A percentile compares a stretch with the other conserved stretches of the same genome.
Evolutionary conservation across 208 protist species (phyloP).

Genomic region (Trypanosoma conorhini): DNA sequence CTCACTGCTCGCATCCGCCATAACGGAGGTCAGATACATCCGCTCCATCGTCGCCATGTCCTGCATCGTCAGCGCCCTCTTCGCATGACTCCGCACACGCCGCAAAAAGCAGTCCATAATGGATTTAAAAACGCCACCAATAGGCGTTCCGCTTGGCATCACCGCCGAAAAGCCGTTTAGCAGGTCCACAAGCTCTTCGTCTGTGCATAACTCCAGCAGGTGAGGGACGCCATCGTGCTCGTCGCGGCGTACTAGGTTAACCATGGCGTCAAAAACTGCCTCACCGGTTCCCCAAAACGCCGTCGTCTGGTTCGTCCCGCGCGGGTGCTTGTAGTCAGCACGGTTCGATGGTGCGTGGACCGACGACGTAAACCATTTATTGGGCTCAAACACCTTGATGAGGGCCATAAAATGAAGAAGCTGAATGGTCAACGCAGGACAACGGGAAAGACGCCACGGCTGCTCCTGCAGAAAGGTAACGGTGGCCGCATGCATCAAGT

Average conservation of each 20-base stretch:
- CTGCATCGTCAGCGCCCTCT: slow-evolving; percentile 9
- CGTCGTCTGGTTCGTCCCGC: slow-evolving; percentile 54
- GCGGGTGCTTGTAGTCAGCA: slow-evolving; percentile 80
- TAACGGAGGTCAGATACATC: slow-evolving; percentile 57
- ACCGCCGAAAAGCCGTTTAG: slow-evolving; percentile 61
- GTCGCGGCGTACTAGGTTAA: slow-evolving; percentile 30
- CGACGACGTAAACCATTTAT: slow-evolving; percentile 79
- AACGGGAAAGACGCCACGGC: slow-evolving; percentile 61
- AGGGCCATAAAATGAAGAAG: slow-evolving; percentile 85
- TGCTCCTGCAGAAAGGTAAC: slow-evolving; percentile 61
- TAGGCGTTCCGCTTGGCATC: slow-evolving; percentile 42
- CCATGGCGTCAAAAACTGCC: slow-evolving; percentile 61
- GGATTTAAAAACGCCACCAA: slow-evolving; percentile 41
- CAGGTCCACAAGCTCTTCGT: slow-evolving; percentile 59
- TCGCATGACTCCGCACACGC: slow-evolving; percentile 22
- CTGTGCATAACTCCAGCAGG: slow-evolving; percentile 36
- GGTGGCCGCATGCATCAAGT: slow-evolving; percentile 65
- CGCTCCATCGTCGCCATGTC: slow-evolving; percentile 57
- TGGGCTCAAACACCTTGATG: slow-evolving; percentile 83
- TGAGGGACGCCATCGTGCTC: slow-evolving; percentile 1
- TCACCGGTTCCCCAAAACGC: slow-evolving; percentile 60
- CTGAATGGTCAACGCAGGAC: slow-evolving; percentile 53
- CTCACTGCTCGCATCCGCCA: slow-evolving; percentile 34
- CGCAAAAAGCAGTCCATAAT: slow-evolving; percentile 40
- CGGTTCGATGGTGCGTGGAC: slow-evolving; percentile 67